Conservation (phyloP, 2,329 filamentous ascomycete genomes). For the Raffaelea deltoideospora region DNA sequence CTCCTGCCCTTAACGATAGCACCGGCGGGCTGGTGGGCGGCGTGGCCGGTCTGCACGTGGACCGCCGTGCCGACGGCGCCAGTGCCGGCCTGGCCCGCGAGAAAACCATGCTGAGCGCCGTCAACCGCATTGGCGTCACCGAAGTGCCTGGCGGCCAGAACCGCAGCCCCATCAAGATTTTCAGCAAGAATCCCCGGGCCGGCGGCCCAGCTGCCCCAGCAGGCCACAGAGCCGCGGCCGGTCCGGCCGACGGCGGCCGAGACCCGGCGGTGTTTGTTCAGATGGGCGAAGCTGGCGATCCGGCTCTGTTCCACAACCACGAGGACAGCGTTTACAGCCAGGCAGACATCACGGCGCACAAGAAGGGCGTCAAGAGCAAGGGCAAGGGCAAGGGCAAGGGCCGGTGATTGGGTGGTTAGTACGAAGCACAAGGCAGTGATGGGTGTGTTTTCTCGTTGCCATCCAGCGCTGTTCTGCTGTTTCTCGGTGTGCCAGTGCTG, state of each 20-base stretch:
- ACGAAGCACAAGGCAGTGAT: too few species aligned
- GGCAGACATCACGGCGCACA: conserved; percentile 18
- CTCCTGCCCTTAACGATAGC: conserved; percentile 58
- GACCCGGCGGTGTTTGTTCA: conserved; percentile 64
- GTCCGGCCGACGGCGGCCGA: conserved; percentile 52
- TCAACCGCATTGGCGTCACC: conserved; percentile 55
- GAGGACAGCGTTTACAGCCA: conserved; percentile 43
- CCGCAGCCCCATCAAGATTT: conserved; percentile 54
- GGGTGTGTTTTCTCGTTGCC: too few species aligned
- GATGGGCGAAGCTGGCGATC: conserved; percentile 76
- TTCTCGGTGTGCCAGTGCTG: too few species aligned
- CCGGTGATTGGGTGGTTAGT: too few species aligned
- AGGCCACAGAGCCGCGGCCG: conserved; percentile 45
- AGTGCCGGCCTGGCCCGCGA: conserved; percentile 64
- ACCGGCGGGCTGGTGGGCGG: conserved; percentile 87
- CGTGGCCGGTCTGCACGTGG: conserved; percentile 67
- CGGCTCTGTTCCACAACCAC: conserved; percentile 55
- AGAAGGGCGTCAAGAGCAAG: conserved; percentile 9
- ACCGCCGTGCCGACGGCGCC: conserved; percentile 67
- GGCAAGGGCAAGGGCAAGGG: conserved; percentile 9
- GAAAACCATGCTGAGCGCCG: conserved; percentile 66
- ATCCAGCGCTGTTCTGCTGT: too few species aligned
- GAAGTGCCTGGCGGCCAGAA: conserved; percentile 21
- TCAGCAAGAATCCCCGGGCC: conserved; percentile 49
- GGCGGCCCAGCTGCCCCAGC: conserved; percentile 19